Base-by-base conservation (phyloP, 208 protist genomes). In the Kentomonas sorsogonicus region DNA sequence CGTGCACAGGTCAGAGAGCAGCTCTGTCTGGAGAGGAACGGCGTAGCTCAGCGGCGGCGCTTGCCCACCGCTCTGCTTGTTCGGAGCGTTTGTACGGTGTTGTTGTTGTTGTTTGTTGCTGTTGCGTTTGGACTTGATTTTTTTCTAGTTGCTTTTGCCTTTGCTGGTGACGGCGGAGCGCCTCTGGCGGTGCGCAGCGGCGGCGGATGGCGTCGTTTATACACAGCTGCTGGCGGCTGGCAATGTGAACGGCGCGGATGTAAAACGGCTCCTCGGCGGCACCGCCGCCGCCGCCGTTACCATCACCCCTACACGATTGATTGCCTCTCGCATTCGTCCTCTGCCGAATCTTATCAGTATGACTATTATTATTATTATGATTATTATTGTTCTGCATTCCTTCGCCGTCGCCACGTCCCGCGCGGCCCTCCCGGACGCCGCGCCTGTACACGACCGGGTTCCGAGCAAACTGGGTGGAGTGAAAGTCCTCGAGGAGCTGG, bases 1-100 rank as follows among this genome's bases (percentile, higher is more conserved):
- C 4, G 91, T 38, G 63, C 97, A 98, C n/a, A 86, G 39, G 25
- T 97, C 90, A 57, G 97, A 98, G 9, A 98, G 74, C n/a, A 68
- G 58, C n/a, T 44, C 55, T 15, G 13, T 60, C 5, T 91, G 61
- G 15, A 45, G 70, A 36, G 53, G 74, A 1, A 64, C 38, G 15
- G 48, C 15, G 1, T 36, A 33, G 9, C 11, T 43, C 41, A 18
- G 22, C 1, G 5, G 4, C 7, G 4, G n/a, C 1, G 4, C 31
- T 20, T n/a, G 2, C 2, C 31, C 7, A 41, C 48, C 2, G n/a
- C 1, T 2, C 5, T n/a, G 31, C 25, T 27, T 2, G 5, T 41
- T 41, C 1, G 18, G 18, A n/a, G 18, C 46, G 10, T 52, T 11
- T 52, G 13, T 25, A 25, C 22, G 18, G 11, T 16, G 13, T 36